These are phyloP conservation scores for Aschersonia sp. DNA, from an alignment of 2,329 filamentous ascomycete genomes.

Conservation along the genomic window DNA sequence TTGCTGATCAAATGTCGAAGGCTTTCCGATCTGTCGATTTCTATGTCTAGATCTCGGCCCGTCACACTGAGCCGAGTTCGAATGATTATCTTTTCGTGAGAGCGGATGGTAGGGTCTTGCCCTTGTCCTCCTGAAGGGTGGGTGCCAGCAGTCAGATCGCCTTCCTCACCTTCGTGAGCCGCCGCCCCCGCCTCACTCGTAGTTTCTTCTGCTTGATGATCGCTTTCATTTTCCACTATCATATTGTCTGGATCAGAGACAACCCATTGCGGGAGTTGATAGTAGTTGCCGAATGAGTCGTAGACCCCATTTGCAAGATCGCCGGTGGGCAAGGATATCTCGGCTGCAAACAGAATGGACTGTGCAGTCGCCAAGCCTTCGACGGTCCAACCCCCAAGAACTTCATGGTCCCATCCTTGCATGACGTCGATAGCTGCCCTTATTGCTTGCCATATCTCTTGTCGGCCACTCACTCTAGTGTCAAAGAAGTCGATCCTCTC, in stretches of 20 bases:
- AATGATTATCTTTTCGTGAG: conserved; percentile 39
- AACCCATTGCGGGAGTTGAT: conserved; percentile 52
- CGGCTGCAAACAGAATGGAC: conserved; percentile 63
- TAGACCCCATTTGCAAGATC: conserved; percentile 59
- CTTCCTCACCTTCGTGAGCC: background rate
- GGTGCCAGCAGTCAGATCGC: background rate
- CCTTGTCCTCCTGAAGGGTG: conserved; percentile 22
- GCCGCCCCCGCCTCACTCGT: conserved; percentile 20
- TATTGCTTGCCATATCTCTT: conserved; percentile 71
- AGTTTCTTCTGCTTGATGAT: conserved; percentile 15
- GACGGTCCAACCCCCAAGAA: conserved; percentile 19
- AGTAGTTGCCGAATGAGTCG: conserved; percentile 55
- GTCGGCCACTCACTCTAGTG: conserved; percentile 63
- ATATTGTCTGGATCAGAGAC: conserved; percentile 50
- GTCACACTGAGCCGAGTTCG: conserved; percentile 52
- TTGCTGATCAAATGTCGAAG: conserved; percentile 51
- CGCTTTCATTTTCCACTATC: conserved; percentile 21
- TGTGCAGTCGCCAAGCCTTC: conserved; percentile 54
- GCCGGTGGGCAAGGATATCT: conserved; percentile 60
- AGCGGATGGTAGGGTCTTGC: conserved; percentile 38
- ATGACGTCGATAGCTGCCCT: conserved; percentile 53
- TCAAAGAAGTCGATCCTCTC: conserved; percentile 83
- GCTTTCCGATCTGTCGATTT: conserved; percentile 43
- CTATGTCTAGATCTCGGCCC: conserved; percentile 46
- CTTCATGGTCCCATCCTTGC: conserved; percentile 36